Evolutionary conservation across 1,284 basidiomycete genomes (phyloP), one percentile per base, ranked within the genome.

Genomic region (Schizopora paradoxa): DNA sequence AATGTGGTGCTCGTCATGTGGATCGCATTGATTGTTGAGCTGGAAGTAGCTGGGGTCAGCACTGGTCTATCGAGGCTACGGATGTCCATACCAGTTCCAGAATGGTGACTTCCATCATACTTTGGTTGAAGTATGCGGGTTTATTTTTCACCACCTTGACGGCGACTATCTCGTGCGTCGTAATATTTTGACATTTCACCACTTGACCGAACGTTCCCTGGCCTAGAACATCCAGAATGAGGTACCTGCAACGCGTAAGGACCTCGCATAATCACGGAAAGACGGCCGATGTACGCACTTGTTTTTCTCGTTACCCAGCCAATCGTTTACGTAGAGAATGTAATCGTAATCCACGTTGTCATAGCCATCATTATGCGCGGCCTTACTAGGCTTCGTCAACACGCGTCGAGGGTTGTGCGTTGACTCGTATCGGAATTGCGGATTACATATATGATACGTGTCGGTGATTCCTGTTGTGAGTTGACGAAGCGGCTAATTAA

Each of bases 101-200:
- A 54, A 99, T 98, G 0, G 94, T 97, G 19, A 99, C 96, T 66
- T 99, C 96, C 95, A 99, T 99, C 89, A 97, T 98, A 67, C 88
- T 92, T 70, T 99, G 95, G 62, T 98, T 96, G 66, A 97, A 94
- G 69, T 99, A 99, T 0, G 95, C 95, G 2, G 95, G 95, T 67
- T 99, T 99, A 68, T 99, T 99, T 74, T 99, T 99, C 60, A 99
- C 93, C 13, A 99, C 96, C 67, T 99, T 99, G 52, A 99, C 95
- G 11, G 96, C 96, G 34, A 96, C 91, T 43, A 99, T 91, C 64
- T 97, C 94, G 65, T 98, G 93, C 29, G 91, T 98, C 67, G 94
- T 91, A 86, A 98, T 95, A 63, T 99, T 97, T 66, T 98, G 96
- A 63, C 96, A 99, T 66, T 99, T 99, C 62, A 99, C 96, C 22